A percentile compares a stretch with the other conserved stretches of the same genome.
phyloP scores from a whole-genome alignment of 2,329 filamentous ascomycete genomes.

The Diplodia sapinea region DNA sequence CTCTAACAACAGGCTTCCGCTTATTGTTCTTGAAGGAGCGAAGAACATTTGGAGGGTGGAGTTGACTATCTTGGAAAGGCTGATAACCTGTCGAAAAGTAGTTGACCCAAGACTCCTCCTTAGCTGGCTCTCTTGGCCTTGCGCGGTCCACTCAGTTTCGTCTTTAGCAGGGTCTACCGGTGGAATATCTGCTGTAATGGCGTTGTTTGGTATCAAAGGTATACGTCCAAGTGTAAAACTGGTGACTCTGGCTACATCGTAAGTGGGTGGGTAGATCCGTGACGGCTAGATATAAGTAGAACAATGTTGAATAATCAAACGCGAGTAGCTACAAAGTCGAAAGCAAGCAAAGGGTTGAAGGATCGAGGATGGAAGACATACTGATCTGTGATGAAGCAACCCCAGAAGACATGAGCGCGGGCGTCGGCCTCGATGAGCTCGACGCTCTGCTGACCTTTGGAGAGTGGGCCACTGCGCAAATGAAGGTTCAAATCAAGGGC shows the following conservation, averaged over 20 bases:
- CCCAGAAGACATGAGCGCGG: slow-evolving; percentile 35
- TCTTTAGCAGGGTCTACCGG: slow-evolving; percentile 31
- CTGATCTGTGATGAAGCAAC: slow-evolving; percentile 35
- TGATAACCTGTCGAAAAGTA: slow-evolving; percentile 33
- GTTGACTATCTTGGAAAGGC: slow-evolving; percentile 36
- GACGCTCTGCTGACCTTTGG: slow-evolving; percentile 2
- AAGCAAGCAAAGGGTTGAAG: neutral
- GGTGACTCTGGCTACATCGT: slow-evolving; percentile 31
- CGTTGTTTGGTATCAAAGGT: slow-evolving; percentile 34
- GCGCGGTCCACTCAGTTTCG: slow-evolving; percentile 31
- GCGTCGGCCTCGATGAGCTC: slow-evolving; percentile 26
- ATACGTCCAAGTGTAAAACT: slow-evolving; percentile 36
- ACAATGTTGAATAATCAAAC: neutral
- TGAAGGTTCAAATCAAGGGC: slow-evolving; percentile 34
- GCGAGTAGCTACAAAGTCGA: neutral
- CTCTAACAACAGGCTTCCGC: slow-evolving; percentile 33
- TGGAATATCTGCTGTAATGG: slow-evolving; percentile 35
- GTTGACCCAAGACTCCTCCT: slow-evolving; percentile 32
- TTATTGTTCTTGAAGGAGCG: slow-evolving; percentile 33
- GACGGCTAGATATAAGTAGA: neutral
- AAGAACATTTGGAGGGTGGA: slow-evolving; percentile 37
- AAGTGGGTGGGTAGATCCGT: neutral
- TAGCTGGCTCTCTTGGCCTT: slow-evolving; percentile 25
- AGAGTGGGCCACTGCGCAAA: slow-evolving; percentile 24
- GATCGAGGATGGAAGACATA: slow-evolving; percentile 26